These are phyloP conservation scores for Mitragyna speciosa DNA, from an alignment of 257 asterid genomes.

Conservation along the genomic window DNA sequence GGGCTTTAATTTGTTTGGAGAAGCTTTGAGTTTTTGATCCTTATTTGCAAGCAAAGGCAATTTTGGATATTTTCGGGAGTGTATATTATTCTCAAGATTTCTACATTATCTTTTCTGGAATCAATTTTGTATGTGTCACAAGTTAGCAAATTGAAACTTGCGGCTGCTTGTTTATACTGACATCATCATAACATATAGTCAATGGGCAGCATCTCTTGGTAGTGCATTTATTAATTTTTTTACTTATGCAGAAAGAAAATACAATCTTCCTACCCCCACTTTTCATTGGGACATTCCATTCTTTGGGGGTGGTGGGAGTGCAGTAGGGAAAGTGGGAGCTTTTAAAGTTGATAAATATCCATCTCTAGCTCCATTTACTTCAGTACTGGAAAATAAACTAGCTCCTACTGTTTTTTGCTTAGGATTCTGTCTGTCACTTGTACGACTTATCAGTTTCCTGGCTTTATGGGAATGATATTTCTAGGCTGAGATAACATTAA, in stretches of 20 bases:
- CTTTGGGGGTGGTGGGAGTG: neutral
- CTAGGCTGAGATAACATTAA: constrained; percentile 21
- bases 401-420: neutral
- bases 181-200: neutral
- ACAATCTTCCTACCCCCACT: neutral
- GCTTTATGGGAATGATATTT: neutral
- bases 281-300: neutral
- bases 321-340: neutral
- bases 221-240: neutral
- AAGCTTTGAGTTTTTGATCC: neutral
- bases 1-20: neutral
- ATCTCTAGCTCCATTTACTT: too few relatives aligned
- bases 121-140: neutral
- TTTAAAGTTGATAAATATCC: neutral
- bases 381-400: neutral
- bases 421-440: neutral
- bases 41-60: neutral
- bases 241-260: neutral
- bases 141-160: neutral
- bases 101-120: neutral
- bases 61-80: neutral
- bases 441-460: constrained; percentile 1
- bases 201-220: constrained; percentile 1
- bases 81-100: neutral
- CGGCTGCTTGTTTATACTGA: neutral